Evolutionary conservation across 768 basidiomycete species (phyloP), one percentile per base, ranked within the genome.

Genomic region (Boletus pseudo-olivaceus): DNA sequence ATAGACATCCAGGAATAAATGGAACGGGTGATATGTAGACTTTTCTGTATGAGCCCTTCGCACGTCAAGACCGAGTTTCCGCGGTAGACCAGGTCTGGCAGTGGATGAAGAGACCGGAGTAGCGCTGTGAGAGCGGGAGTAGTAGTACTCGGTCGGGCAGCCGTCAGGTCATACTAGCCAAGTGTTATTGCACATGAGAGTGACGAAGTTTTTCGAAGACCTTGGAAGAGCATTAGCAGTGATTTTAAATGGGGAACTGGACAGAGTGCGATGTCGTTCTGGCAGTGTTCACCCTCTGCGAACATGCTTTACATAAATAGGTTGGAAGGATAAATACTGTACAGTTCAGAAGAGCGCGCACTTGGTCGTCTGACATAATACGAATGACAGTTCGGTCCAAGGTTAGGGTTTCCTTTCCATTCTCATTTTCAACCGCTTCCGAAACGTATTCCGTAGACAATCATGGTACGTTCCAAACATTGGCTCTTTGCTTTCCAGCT

Each of bases 341-440:
- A n/a, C n/a, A n/a, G n/a, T n/a, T n/a, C n/a, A n/a, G n/a, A n/a
- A n/a, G n/a, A n/a, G n/a, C n/a, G n/a, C n/a, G 23, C 23, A 23
- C 4, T 40, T 20, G 3, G 20, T 20, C 38, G 6, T 40, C 40
- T 41, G 40, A 53, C 51, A 26, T 53, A 53, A 53, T 51, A 15
- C 19, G 14, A 32, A 29, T 29, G 46, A 17, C 15, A 15, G 11
- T 7, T 8, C 9, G 14, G 7, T 15, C 26, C 38, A 49, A 33
- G 58, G 57, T 59, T 59, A 59, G 58, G 58, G 52, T 59, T 59
- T 43, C 32, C 26, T 59, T 59, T 39, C 43, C 37, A 32, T 50
- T 9, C 41, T 42, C 33, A 15, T 33, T 40, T 15, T 41, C 33
- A 34, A 53, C 41, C 37, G 33, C 48, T 37, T 27, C 12, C 12